These are phyloP conservation scores for Imleria badia DNA, from an alignment of 768 basidiomycete genomes.

Conservation along the genomic window DNA sequence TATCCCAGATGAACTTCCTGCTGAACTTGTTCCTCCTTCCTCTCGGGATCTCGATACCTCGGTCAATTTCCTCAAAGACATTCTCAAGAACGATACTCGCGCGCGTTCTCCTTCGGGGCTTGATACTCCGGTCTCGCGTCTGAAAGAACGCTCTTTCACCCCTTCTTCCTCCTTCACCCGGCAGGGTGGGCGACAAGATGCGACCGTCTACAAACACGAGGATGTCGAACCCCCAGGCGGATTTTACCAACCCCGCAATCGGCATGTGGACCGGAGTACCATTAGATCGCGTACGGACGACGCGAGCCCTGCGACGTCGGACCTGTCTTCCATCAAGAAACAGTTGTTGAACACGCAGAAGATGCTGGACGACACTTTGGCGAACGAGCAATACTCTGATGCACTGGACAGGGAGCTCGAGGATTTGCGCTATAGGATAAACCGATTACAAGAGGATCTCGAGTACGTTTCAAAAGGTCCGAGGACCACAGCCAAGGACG, in stretches of 20 bases:
- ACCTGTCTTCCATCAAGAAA: constrained; percentile 85
- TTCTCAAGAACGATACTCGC: constrained; percentile 85
- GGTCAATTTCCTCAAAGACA: constrained; percentile 83
- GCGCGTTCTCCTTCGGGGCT: constrained; percentile 57
- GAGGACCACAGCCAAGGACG: constrained; percentile 69
- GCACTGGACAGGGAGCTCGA: constrained; percentile 88
- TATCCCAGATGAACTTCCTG: constrained; percentile 82
- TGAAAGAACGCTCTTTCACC: constrained; percentile 73
- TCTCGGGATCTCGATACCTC: constrained; percentile 85
- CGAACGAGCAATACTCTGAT: constrained; percentile 82
- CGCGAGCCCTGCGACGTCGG: constrained; percentile 54
- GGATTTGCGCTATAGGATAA: constrained; percentile 81
- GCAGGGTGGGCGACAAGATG: constrained; percentile 69
- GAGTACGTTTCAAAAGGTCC: constrained; percentile 83
- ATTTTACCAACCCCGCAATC: constrained; percentile 75
- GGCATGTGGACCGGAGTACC: constrained; percentile 83
- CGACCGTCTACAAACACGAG: constrained; percentile 87
- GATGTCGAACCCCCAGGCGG: constrained; percentile 57
- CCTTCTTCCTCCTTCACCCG: constrained; percentile 48
- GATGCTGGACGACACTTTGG: constrained; percentile 72
- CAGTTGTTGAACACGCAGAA: constrained; percentile 76
- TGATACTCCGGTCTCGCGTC: constrained; percentile 56
- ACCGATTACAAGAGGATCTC: constrained; percentile 86
- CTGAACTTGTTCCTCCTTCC: constrained; percentile 90
- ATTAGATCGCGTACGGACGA: constrained; percentile 75